Evolutionary conservation across 2,329 filamentous ascomycete species (phyloP).

Genomic region (Talaromyces pinophilus): DNA sequence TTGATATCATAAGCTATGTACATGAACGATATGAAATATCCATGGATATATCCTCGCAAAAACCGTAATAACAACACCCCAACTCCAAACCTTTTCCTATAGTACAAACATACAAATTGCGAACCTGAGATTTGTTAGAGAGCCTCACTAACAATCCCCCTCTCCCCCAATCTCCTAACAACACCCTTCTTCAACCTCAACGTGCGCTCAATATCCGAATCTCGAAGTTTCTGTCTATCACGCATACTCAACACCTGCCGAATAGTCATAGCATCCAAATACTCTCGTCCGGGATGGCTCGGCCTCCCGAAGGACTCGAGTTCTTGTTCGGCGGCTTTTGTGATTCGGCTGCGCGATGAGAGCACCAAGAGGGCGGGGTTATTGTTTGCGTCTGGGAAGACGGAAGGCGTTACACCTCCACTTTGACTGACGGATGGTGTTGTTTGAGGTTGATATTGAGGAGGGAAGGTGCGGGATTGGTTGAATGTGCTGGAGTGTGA

Average conservation of each 20-base stretch:
- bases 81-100: neutral
- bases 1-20: conserved; percentile 7
- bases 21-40: neutral
- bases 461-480: conserved; percentile 31
- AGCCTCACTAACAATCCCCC: conserved; percentile 36
- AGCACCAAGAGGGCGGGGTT: conserved; percentile 60
- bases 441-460: conserved; percentile 27
- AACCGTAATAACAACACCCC: neutral
- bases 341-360: conserved; percentile 53
- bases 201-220: conserved; percentile 46
- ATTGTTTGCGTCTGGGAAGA: conserved; percentile 48
- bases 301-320: conserved; percentile 50
- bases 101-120: neutral
- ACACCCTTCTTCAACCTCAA: conserved; percentile 49
- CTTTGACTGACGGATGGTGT: neutral
- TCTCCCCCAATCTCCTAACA: conserved; percentile 42
- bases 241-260: conserved; percentile 52
- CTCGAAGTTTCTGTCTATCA: conserved; percentile 43
- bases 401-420: conserved; percentile 28
- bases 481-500: conserved; percentile 57
- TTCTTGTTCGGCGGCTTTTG: conserved; percentile 57
- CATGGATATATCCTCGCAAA: neutral
- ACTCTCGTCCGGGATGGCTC: conserved; percentile 45
- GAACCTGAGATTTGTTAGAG: neutral
- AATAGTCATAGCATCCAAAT: conserved; percentile 54